Conservation (phyloP, 352 stramenopile genomes). For the Thalassiosira mediterranea region DNA sequence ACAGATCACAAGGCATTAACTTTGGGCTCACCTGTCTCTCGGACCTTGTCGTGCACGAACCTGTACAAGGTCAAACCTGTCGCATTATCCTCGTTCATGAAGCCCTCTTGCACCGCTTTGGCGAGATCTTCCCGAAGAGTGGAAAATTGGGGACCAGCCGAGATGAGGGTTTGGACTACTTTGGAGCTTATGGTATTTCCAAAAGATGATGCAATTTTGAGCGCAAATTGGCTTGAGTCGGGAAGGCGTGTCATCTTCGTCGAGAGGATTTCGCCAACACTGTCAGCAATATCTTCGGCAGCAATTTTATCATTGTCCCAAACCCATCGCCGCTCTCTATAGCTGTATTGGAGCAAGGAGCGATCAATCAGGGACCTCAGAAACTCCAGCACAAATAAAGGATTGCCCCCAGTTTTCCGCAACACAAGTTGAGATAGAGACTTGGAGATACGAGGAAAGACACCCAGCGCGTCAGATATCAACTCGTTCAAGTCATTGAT, state of each 20-base stretch:
- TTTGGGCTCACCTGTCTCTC: too few relatives aligned
- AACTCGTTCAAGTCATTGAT: conserved; percentile 41
- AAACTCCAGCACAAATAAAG: conserved; percentile 25
- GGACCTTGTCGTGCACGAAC: conserved; percentile 67
- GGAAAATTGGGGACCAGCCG: background rate
- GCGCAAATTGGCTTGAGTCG: background rate
- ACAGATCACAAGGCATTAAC: too few relatives aligned
- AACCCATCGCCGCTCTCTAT: conserved; percentile 15
- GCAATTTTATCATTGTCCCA: conserved; percentile 24
- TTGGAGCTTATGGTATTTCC: background rate
- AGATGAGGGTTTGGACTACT: conserved; percentile 10
- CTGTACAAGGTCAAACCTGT: conserved; percentile 18
- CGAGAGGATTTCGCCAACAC: conserved; percentile 17
- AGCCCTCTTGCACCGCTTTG: conserved; percentile 18
- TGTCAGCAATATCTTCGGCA: conserved; percentile 16
- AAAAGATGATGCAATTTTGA: conserved; percentile 23
- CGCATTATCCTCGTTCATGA: conserved; percentile 28
- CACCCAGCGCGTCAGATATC: conserved; percentile 47
- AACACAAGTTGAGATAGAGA: conserved; percentile 12
- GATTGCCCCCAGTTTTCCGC: conserved; percentile 25
- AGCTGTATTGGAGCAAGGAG: conserved; percentile 20
- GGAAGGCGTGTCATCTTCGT: conserved; percentile 14
- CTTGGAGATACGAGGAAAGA: conserved; percentile 33
- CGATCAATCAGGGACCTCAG: conserved; percentile 7
- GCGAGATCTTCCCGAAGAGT: background rate